Conservation (phyloP, 768 basidiomycete genomes). For the Multifurca ochricompacta region DNA sequence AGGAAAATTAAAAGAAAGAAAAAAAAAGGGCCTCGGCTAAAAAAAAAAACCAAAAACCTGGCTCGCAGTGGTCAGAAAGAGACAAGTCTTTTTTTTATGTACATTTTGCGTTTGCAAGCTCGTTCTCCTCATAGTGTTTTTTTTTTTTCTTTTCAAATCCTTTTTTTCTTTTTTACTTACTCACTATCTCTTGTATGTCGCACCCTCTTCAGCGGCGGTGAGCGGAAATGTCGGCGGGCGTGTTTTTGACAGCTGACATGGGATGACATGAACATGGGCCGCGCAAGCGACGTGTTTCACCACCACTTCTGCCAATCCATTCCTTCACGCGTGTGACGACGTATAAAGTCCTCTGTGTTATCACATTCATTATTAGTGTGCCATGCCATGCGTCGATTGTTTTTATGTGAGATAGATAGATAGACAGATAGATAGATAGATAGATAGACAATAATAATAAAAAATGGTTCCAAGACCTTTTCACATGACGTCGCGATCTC, state of each 20-base stretch:
- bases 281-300: conserved; percentile 4
- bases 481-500: conserved; percentile 6
- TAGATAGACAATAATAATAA: no score
- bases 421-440: no score
- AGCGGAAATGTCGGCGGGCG: background rate
- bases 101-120: no score
- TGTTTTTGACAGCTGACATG: conserved; percentile 3
- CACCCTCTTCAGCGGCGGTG: background rate
- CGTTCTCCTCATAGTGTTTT: background rate
- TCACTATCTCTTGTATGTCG: background rate
- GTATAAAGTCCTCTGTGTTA: background rate
- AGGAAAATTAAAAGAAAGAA: background rate
- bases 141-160: background rate
- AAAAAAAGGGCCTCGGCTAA: background rate
- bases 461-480: no score
- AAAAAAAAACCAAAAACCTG: conserved; percentile 7
- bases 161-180: no score
- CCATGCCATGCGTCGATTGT: background rate
- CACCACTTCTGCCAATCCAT: background rate
- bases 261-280: background rate
- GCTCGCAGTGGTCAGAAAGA: no score
- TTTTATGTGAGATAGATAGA: background rate
- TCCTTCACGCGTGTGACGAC: conserved; percentile 2
- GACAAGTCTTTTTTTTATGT: no score
- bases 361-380: background rate